Base-by-base conservation (phyloP, 352 stramenopile species). In the Saprolegnia diclina region DNA sequence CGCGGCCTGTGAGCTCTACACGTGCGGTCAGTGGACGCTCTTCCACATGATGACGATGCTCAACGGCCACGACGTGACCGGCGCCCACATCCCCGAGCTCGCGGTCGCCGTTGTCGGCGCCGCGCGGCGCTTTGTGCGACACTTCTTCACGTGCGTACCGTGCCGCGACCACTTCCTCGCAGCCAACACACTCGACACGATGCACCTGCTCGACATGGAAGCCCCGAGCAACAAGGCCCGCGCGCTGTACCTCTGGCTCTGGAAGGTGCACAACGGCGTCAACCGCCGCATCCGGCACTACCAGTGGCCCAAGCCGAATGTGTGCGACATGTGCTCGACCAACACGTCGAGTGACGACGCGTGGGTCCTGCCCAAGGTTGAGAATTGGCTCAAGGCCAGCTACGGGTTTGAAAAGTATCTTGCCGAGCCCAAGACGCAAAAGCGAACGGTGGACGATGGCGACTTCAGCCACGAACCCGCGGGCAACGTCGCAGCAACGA, bases 1-100 rank as follows among this genome's bases (percentile, higher is more conserved):
- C 69, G 77, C 77, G 24, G 81, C 85, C 1, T 93, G 85, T 42
- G 85, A 83, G 24, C 67, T 88, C 26, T 93, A 93, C 72, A 93
- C 85, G 48, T 93, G 85, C 56, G 85, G 85, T 0, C 85, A 93
- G 73, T 93, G 85, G 85, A 93, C 79, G 52, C 89, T 93, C 80
- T 93, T 93, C 73, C 85, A 93, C 77, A 88, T 93, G 83, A 71
- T 93, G 63, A 91, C 81, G 19, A 78, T 93, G 72, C 22, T 66
- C 19, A 90, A 89, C 59, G 83, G 80, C 10, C 74, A 73, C 1
- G 77, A 81, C 68, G 74, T 65, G 1, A 74, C 71, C 1, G 42
- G 13, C 1, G 50, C 71, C 13, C 79, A 79, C 21, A 80, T 57
- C 19, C 70, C 69, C 46, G 80, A 91, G 59, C 72, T 89, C 6